These are phyloP conservation scores for Nepenthes mirabilis DNA, from an alignment of 148 eudicot genomes.

Conservation along the genomic window DNA sequence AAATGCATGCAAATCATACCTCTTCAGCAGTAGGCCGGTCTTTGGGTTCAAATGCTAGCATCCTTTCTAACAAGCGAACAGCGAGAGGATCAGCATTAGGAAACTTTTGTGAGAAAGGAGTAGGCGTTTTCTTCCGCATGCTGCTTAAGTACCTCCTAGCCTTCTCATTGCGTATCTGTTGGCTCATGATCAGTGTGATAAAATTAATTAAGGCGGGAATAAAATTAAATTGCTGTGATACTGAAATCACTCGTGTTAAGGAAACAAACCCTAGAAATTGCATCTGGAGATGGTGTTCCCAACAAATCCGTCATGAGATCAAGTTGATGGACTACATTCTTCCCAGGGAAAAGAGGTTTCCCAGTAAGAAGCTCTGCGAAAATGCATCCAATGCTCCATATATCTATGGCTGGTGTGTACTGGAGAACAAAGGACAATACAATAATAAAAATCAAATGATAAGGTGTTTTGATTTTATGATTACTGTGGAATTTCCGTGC, in stretches of 20 bases:
- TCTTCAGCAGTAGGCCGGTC: conserved; percentile 93
- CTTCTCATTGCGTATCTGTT: conserved; percentile 79
- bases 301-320: conserved; percentile 81
- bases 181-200: background rate
- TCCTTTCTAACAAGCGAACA: conserved; percentile 61
- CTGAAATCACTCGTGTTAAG: background rate
- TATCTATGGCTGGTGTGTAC: conserved; percentile 92
- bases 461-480: too few species aligned
- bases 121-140: conserved; percentile 76
- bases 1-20: conserved; percentile 19
- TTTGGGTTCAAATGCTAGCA: conserved; percentile 93
- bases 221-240: background rate
- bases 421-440: conserved; percentile 17
- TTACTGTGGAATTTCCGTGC: too few species aligned
- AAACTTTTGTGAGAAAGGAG: conserved; percentile 69
- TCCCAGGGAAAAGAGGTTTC: conserved; percentile 84
- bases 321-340: conserved; percentile 85
- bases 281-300: conserved; percentile 80
- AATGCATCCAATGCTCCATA: conserved; percentile 94
- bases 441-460: background rate
- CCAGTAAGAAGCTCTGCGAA: conserved; percentile 88
- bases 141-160: conserved; percentile 84
- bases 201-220: background rate
- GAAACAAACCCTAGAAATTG: conserved; percentile 68
- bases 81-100: conserved; percentile 85